Evolutionary conservation across 192 early-diverging fungal genomes (phyloP), one percentile per base, ranked within the genome.

Genomic region (Rhizoclosmatium globosum): DNA sequence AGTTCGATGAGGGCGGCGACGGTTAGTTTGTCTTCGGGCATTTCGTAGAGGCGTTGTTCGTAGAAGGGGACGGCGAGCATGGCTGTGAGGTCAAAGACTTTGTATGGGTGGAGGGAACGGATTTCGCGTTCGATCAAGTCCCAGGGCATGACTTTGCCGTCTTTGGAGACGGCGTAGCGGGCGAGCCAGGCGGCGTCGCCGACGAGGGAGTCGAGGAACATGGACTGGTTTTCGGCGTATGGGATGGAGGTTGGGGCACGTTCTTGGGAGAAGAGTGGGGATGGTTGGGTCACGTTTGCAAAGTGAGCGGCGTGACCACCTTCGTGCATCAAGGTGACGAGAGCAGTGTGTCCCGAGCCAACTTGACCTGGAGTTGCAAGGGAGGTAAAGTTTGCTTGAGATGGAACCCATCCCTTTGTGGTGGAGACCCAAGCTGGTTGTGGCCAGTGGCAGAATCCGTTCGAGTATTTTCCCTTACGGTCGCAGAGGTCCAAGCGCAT

Each of bases 371-470:
- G 82, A 56, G 76, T 79, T 2, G 82, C 82, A 11, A 83, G 68
- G 7, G 77, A 80, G 38, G 82, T 83, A 50, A 83, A 83, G 68
- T 83, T 83, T 60, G 82, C 78, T 65, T 80, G 73, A n/a, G 78
- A 80, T n/a, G 82, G 82, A 2, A 83, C 68, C 82, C 82, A 83
- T 15, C 71, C 71, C 1, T 78, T 58, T n/a, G 69, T 76, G 53
- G 62, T 41, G 47, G 76, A 78, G 6, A 58, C 21, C 82, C 82
- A 83, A 11, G 82, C 82, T 17, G 77, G 77, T 71, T 83, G 82
- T 11, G 82, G 82, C 82, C 82, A 83, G 74, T 83, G 82, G 60
- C 82, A 83, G 77, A 83, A 83, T 9, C 82, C 82, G 64, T 83
- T 83, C 11, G 73, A 69, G 53, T 83, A 83, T 53, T 83, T 83